Conservation (phyloP, 805 yeast species). For the Sugiyamaella qingdaonensis region DNA sequence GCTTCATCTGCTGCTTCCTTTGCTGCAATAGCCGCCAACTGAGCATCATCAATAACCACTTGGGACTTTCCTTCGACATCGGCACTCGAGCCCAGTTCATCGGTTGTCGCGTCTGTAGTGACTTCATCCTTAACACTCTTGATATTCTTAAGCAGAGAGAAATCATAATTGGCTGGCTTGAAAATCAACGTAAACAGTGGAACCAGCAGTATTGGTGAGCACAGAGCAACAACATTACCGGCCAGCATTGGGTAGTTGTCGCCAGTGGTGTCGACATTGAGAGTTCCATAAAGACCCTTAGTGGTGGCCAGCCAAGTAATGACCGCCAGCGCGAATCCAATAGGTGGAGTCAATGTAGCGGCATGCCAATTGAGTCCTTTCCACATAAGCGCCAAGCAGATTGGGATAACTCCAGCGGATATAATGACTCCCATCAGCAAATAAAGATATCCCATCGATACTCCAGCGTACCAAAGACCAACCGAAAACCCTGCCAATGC, state of each 20-base stretch:
- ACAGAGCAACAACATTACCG: conserved; percentile 80
- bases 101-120: conserved; percentile 47
- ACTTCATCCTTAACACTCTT: conserved; percentile 63
- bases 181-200: conserved; percentile 63
- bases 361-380: conserved; percentile 59
- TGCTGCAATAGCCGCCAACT: conserved; percentile 39
- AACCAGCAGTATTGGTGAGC: conserved; percentile 62
- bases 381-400: conserved; percentile 67
- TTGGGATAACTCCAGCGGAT: conserved; percentile 80
- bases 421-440: conserved; percentile 87
- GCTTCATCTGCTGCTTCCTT: conserved; percentile 47
- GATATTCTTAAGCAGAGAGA: conserved; percentile 56
- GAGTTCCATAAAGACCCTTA: conserved; percentile 39
- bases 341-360: conserved; percentile 69
- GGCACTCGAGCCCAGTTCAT: conserved; percentile 8
- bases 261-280: conserved; percentile 71
- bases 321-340: conserved; percentile 71
- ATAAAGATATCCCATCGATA: conserved; percentile 82
- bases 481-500: conserved; percentile 79
- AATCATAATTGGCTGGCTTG: conserved; percentile 72
- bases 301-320: conserved; percentile 56
- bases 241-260: conserved; percentile 83
- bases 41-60: conserved; percentile 40
- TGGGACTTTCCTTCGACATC: conserved; percentile 23
- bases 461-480: conserved; percentile 76